Conservation (phyloP, 208 protist species). For the Leishmania aethiopica region DNA sequence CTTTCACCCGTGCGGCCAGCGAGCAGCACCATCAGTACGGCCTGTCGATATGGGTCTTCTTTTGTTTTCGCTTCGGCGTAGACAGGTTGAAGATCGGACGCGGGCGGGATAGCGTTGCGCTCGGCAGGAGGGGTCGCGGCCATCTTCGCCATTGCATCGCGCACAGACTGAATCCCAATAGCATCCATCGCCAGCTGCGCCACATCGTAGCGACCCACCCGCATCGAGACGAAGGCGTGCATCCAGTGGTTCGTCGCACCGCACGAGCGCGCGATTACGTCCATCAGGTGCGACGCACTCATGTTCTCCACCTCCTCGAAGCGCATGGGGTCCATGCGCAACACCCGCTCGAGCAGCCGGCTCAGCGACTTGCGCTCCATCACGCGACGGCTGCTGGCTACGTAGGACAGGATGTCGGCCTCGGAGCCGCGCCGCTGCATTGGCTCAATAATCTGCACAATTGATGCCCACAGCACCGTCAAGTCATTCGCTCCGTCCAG, state of each 20-base stretch:
- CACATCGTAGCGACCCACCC: conserved; percentile 78
- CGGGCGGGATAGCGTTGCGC: conserved; percentile 39
- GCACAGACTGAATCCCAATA: conserved; percentile 45
- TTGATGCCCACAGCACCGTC: conserved; percentile 58
- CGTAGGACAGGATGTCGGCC: conserved; percentile 58
- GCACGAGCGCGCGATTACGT: conserved; percentile 46
- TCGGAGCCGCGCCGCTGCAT: conserved; percentile 46
- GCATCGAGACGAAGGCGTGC: conserved; percentile 74
- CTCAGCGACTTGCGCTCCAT: conserved; percentile 71
- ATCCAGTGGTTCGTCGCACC: conserved; percentile 58
- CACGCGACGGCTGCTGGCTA: conserved; percentile 58
- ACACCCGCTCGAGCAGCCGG: conserved; percentile 41
- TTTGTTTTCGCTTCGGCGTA: conserved; percentile 66
- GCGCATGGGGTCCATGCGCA: conserved; percentile 54
- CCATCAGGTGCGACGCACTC: conserved; percentile 48
- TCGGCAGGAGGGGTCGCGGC: conserved; percentile 30
- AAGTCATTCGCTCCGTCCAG: conserved; percentile 44
- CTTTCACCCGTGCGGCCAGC: conserved; percentile 68
- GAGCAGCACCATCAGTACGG: conserved; percentile 81
- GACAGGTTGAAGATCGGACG: conserved; percentile 49
- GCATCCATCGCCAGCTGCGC: conserved; percentile 45
- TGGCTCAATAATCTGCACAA: conserved; percentile 51
- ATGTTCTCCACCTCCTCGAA: conserved; percentile 66
- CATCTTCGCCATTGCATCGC: conserved; percentile 35
- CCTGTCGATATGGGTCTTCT: conserved; percentile 58